phyloP scores from a whole-genome alignment of 768 basidiomycete species.

The Rhizopogon salebrosus region DNA sequence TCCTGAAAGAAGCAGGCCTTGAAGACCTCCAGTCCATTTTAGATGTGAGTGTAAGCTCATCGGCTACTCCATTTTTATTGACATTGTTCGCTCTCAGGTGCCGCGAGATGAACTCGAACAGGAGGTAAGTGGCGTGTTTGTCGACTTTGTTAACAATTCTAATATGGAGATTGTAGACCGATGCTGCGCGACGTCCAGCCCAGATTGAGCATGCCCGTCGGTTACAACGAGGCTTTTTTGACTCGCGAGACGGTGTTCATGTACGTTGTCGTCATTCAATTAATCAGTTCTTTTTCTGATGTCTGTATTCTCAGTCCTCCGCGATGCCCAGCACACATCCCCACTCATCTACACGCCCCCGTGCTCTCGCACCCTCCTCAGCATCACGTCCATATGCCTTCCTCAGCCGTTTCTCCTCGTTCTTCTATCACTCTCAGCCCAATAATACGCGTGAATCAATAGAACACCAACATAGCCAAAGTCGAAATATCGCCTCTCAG shows the following conservation, averaged over 20 bases:
- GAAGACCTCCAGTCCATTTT: background rate
- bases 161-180: background rate
- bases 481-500: background rate
- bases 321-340: background rate
- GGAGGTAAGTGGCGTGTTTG: background rate
- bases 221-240: background rate
- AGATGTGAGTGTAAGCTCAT: background rate
- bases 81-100: background rate
- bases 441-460: background rate
- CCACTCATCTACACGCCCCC: background rate
- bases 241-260: background rate
- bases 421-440: background rate
- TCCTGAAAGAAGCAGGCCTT: background rate
- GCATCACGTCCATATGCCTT: background rate
- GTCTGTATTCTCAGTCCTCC: background rate
- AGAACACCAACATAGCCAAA: background rate
- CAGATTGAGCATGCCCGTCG: background rate
- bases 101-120: background rate
- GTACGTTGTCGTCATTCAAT: background rate
- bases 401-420: background rate
- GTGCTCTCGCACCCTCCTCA: too few relatives aligned
- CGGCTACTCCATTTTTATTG: background rate
- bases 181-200: background rate
- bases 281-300: background rate
- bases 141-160: too few relatives aligned